These are phyloP conservation scores for Auxenochlorella pyrenoidosa DNA, from an alignment of 139 green algal genomes.

Conservation along the genomic window DNA sequence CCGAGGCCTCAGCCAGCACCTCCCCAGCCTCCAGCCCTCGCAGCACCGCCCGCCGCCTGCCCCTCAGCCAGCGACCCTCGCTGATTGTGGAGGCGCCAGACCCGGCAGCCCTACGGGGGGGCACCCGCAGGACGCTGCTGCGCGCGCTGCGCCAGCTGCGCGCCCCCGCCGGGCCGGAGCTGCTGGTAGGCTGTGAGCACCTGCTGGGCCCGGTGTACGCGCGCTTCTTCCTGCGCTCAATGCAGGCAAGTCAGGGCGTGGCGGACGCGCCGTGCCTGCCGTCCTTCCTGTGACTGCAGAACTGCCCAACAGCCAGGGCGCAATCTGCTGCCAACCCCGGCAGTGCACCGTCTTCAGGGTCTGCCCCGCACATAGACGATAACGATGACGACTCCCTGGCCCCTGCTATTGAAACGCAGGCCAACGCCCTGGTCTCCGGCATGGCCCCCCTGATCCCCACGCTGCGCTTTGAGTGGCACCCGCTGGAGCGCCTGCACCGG, in stretches of 20 bases:
- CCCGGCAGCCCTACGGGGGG: background rate
- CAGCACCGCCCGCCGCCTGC: background rate
- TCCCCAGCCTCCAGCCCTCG: background rate
- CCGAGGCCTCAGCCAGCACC: background rate
- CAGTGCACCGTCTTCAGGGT: no score
- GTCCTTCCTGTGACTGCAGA: no score
- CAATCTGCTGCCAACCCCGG: no score
- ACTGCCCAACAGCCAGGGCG: no score
- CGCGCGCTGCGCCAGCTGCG: background rate
- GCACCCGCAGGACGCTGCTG: background rate
- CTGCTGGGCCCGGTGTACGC: background rate
- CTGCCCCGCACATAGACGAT: no score
- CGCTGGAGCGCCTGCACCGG: background rate
- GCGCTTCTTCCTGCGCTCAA: background rate
- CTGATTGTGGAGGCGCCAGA: background rate
- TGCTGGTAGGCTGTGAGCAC: background rate
- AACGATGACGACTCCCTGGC: no score
- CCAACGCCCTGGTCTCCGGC: background rate
- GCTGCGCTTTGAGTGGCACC: conserved; percentile 10
- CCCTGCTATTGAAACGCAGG: background rate
- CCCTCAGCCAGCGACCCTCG: background rate
- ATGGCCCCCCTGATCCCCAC: background rate
- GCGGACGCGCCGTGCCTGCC: no score
- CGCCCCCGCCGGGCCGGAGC: background rate
- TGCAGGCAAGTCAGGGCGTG: background rate